Evolutionary conservation across 2,329 filamentous ascomycete species (phyloP), one percentile per base, ranked within the genome.

Genomic region (Colletotrichum sansevieriae): DNA sequence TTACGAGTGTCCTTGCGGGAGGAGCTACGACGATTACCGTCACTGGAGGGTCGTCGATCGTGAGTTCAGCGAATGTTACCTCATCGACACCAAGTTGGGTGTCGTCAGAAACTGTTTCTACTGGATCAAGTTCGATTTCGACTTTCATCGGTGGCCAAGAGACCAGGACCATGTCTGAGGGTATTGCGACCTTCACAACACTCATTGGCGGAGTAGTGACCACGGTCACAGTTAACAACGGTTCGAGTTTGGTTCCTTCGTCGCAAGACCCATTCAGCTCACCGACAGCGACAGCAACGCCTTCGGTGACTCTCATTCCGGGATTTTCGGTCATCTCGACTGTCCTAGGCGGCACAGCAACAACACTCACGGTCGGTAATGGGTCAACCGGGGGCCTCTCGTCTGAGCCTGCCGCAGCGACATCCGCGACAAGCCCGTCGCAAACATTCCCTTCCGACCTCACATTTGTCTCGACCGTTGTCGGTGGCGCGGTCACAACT

Each of bases 401-500:
- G 12, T 3, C 2, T 39, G 22, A 1, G 12, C 29, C 8, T 20
- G n/a, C 9, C n/a, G 9, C 63, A 2, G 20, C 15, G 7, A 20
- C 22, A 11, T 15, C 35, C 2, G 18, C n/a, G 0, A 3, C 15
- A 1, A 43, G 8, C 33, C 13, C n/a, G 2, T 18, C 33, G 3
- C 33, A 41, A 12, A 20, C 52, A 6, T n/a, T 55, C 6, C 20
- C 35, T 8, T n/a, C 52, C 10, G n/a, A 12, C 20, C 11, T 39
- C 9, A 39, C 52, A 3, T 10, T 49, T 9, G 25, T 56, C 20
- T 62, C 57, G 4, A 66, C 29, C 9, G 29, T 43, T 10, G 2
- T 63, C 3, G 41, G 33, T 11, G 63, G 63, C 6, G 35, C 37
- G 2, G 63, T n/a, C 10, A 47, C 58, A 8, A 66, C 58, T 0